These are phyloP conservation scores for Ulmus americana DNA, from an alignment of 331 rosid species.

Conservation along the genomic window DNA sequence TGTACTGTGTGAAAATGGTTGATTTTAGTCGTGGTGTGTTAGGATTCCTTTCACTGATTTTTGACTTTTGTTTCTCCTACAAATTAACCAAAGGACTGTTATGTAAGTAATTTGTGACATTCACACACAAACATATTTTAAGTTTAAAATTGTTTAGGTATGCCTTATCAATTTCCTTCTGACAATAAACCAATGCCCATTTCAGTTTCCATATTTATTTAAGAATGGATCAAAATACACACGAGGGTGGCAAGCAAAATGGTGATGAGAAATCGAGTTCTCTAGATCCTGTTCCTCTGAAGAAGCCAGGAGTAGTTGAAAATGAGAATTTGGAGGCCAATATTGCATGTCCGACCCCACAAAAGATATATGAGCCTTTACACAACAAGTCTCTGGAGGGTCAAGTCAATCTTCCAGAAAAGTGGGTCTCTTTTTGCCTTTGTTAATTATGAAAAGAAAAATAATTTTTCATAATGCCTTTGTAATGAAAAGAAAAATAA, in stretches of 20 bases:
- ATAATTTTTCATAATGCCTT: too few relatives aligned
- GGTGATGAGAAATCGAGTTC: slow-evolving; percentile 21
- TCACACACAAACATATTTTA: too few relatives aligned
- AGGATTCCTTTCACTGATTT: too few relatives aligned
- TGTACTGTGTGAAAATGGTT: too few relatives aligned
- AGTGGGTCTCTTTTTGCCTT: slow-evolving; percentile 27
- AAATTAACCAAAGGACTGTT: too few relatives aligned
- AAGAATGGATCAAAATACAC: slow-evolving; percentile 37
- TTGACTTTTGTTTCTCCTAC: too few relatives aligned
- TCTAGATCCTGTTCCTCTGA: background rate
- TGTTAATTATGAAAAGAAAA: too few relatives aligned
- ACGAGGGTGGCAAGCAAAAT: slow-evolving; percentile 14
- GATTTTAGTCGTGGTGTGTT: too few relatives aligned
- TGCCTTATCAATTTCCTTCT: too few relatives aligned
- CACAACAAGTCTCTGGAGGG: slow-evolving; percentile 23
- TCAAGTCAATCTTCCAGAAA: slow-evolving; percentile 32
- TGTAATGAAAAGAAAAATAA: background rate
- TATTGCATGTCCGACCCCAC: slow-evolving; percentile 47
- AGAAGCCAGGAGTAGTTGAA: slow-evolving; percentile 2
- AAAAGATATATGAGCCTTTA: slow-evolving; percentile 38
- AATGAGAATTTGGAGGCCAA: slow-evolving; percentile 6
- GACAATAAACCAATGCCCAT: too few relatives aligned
- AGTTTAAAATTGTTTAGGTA: too few relatives aligned
- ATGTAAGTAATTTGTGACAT: too few relatives aligned
- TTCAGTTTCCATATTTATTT: background rate